phyloP scores from a whole-genome alignment of 2,329 filamentous ascomycete genomes.

The Stagonosporopsis cucurbitacearum region DNA sequence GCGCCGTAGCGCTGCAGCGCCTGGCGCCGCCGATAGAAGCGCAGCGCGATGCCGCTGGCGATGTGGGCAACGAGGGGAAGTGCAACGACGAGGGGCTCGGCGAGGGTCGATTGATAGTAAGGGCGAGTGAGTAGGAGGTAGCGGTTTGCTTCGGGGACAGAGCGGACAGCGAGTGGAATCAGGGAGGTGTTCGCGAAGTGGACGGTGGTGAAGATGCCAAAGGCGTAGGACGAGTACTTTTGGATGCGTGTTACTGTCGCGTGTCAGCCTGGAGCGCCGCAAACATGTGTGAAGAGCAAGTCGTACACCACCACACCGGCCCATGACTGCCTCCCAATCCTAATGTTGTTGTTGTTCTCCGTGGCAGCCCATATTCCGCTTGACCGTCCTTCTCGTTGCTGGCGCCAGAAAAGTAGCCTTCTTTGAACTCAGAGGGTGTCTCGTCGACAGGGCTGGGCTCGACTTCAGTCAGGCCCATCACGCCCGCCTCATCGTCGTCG shows the following conservation, averaged over 20 bases:
- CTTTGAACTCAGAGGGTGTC: constrained; percentile 55
- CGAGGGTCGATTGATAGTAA: constrained; percentile 79
- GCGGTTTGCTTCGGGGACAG: constrained; percentile 74
- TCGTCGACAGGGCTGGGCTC: constrained; percentile 82
- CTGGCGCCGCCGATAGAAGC: constrained; percentile 74
- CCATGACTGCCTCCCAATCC: constrained; percentile 68
- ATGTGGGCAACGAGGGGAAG: constrained; percentile 79
- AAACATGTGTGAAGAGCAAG: not conserved
- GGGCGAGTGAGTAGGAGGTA: constrained; percentile 91
- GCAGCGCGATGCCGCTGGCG: constrained; percentile 75
- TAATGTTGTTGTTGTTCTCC: constrained; percentile 39
- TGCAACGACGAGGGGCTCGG: constrained; percentile 80
- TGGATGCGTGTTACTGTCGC: constrained; percentile 74
- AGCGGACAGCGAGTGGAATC: constrained; percentile 42
- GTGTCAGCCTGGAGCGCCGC: not conserved
- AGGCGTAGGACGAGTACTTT: constrained; percentile 80
- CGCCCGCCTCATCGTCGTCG: constrained; percentile 53
- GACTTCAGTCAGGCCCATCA: constrained; percentile 74
- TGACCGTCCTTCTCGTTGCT: constrained; percentile 8
- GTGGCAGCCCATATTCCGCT: constrained; percentile 7
- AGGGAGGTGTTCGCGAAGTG: constrained; percentile 57
- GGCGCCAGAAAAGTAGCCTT: constrained; percentile 54
- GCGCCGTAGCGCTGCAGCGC: constrained; percentile 78
- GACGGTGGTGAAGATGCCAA: constrained; percentile 52
- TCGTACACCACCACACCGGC: constrained; percentile 76